Evolutionary conservation across 2,329 filamentous ascomycete species (phyloP).

Genomic region (Scopulariopsis brevicaulis): DNA sequence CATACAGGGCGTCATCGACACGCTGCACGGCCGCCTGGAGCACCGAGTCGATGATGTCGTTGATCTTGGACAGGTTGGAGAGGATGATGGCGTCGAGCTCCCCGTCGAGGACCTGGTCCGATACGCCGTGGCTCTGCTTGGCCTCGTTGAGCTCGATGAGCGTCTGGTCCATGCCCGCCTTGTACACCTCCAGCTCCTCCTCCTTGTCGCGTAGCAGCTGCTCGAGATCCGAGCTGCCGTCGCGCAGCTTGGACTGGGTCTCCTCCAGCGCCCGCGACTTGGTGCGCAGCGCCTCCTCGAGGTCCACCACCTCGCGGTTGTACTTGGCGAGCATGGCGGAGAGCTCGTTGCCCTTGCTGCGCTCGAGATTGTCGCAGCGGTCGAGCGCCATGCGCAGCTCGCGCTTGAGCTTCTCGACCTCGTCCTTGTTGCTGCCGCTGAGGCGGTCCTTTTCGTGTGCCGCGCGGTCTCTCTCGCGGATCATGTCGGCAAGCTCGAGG

Average conservation of each 20-base stretch:
- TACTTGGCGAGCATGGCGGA: slow-evolving; percentile 92
- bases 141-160: slow-evolving; percentile 86
- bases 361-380: slow-evolving; percentile 82
- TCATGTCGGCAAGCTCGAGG: slow-evolving; percentile 97
- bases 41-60: slow-evolving; percentile 95
- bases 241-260: slow-evolving; percentile 62
- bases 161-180: slow-evolving; percentile 94
- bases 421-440: slow-evolving; percentile 80
- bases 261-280: slow-evolving; percentile 86
- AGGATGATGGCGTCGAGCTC: slow-evolving; percentile 86
- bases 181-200: slow-evolving; percentile 95
- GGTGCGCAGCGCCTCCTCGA: slow-evolving; percentile 81
- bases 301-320: slow-evolving; percentile 92
- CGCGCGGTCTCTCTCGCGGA: slow-evolving; percentile 86
- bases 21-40: slow-evolving; percentile 85
- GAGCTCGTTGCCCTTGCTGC: slow-evolving; percentile 87
- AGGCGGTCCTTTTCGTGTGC: slow-evolving; percentile 85
- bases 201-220: slow-evolving; percentile 84
- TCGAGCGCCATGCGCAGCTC: slow-evolving; percentile 89
- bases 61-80: slow-evolving; percentile 82
- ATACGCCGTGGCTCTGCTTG: slow-evolving; percentile 61
- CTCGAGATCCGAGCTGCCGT: slow-evolving; percentile 79
- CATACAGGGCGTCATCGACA: slow-evolving; percentile 93
- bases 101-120: slow-evolving; percentile 72
- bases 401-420: slow-evolving; percentile 86